Base-by-base conservation (phyloP, 305 asterid genomes). In the Nicotiana rustica region DNA sequence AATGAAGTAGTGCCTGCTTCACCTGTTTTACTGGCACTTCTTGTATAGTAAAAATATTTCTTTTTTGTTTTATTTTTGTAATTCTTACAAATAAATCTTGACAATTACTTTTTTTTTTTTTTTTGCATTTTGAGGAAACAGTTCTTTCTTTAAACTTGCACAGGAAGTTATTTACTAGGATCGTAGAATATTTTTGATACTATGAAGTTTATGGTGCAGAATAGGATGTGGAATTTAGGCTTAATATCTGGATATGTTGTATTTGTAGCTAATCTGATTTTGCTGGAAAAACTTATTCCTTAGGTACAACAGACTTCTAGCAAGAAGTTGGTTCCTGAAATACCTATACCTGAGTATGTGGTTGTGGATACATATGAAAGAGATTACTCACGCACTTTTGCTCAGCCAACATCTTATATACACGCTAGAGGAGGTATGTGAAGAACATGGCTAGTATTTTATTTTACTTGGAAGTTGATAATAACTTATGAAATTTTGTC, bases 361-460 rank as follows among this genome's bases (percentile, higher is more conserved):
- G 87, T 93, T 80, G 99, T 95, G 81, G 99, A 92, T 86, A 97
- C 99, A 52, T 97, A 95, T 86, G 98, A 93, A 87, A 93, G 98
- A 89, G 99, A 97, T 85, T 97, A 97, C 88, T 92, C 98, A 3
- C 93, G 95, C 77, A 95, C 98, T 61, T 97, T 95, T 87, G 83
- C 70, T 75, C 99, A 97, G 85, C 93, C 98, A 33, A 89, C 98
- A 77, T 93, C 99, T 1, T 97, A 97, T 84, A 89, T 95, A 85
- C 98, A 96, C 64, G 98, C 98, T 68, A 92, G 99, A 87, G 99
- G 98, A 89, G 97, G 99, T 97, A 66, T 89, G 91, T 82, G 80
- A 84, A 78, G 67, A 67, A 60, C 73, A 82, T 61, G 80, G 60
- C 41, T 19, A 69, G 76, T 76, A 84, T 81, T 56, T 79, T 70